Conservation (phyloP, 1,139 yeast species). For the Nakaseomyces sp. region DNA sequence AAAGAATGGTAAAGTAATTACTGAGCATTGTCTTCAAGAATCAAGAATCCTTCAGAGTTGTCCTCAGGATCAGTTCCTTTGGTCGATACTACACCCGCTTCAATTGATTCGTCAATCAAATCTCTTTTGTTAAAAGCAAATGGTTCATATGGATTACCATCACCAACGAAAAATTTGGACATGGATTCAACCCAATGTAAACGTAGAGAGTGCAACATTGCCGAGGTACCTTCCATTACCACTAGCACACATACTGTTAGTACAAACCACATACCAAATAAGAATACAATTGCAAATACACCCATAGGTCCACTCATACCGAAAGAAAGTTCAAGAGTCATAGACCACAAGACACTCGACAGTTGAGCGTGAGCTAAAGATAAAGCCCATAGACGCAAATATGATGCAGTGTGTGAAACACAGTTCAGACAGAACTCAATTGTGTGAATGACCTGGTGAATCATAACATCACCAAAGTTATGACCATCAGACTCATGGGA, state of each 20-base stretch:
- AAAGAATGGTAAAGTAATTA: neutral
- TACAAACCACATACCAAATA: slow-evolving; percentile 92
- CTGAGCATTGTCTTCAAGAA: neutral
- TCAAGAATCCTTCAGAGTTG: neutral
- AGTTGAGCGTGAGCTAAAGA: slow-evolving; percentile 96
- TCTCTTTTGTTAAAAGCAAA: slow-evolving; percentile 46
- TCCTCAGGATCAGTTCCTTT: neutral
- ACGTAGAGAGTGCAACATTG: slow-evolving; percentile 94
- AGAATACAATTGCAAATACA: slow-evolving; percentile 57
- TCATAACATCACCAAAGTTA: slow-evolving; percentile 86
- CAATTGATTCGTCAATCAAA: slow-evolving; percentile 9
- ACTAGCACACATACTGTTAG: slow-evolving; percentile 86
- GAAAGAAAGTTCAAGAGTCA: slow-evolving; percentile 86
- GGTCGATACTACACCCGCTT: slow-evolving; percentile 10
- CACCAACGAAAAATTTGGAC: slow-evolving; percentile 97
- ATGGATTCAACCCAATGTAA: slow-evolving; percentile 99
- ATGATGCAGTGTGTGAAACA: slow-evolving; percentile 97
- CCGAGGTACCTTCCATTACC: slow-evolving; percentile 97
- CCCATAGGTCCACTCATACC: slow-evolving; percentile 64
- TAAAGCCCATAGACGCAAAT: slow-evolving; percentile 92
- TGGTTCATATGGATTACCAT: slow-evolving; percentile 83
- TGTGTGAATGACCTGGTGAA: slow-evolving; percentile 96
- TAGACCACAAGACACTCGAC: slow-evolving; percentile 88
- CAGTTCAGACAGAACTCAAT: slow-evolving; percentile 96
- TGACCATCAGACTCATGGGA: slow-evolving; percentile 37